Percentiles rank a stretch among this genome's conserved stretches.
Conservation (phyloP, 331 rosid genomes). For the Saraca asoca region DNA sequence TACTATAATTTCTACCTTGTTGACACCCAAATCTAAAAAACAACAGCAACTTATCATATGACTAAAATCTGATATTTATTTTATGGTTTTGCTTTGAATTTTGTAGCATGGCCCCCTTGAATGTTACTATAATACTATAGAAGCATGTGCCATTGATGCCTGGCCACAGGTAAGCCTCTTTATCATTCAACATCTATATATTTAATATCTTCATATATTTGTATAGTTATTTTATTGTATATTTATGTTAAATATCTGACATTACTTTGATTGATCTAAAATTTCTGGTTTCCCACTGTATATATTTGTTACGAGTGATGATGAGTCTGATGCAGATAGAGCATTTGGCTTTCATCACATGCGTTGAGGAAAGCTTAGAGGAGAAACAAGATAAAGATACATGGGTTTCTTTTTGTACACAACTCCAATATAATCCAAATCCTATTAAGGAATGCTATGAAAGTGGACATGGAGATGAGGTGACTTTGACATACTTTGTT, state of each 20-base stretch:
- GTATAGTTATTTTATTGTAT: too few relatives aligned
- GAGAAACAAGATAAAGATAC: neutral
- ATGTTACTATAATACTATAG: slow-evolving; percentile 37
- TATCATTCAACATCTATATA: neutral
- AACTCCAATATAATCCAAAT: slow-evolving; percentile 12
- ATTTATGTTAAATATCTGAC: too few relatives aligned
- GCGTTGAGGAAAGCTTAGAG: slow-evolving; percentile 29
- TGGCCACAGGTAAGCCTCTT: slow-evolving; percentile 29
- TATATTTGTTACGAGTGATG: too few relatives aligned
- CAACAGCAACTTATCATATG: too few relatives aligned
- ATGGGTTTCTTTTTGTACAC: slow-evolving; percentile 31
- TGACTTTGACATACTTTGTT: neutral
- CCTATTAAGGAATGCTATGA: slow-evolving; percentile 23
- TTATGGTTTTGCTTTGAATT: slow-evolving; percentile 6
- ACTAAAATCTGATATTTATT: too few relatives aligned
- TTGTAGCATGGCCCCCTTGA: slow-evolving; percentile 46
- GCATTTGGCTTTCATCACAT: slow-evolving; percentile 32
- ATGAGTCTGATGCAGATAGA: slow-evolving; percentile 22
- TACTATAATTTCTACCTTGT: too few relatives aligned
- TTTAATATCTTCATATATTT: neutral
- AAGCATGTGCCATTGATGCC: slow-evolving; percentile 41
- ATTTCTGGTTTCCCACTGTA: too few relatives aligned
- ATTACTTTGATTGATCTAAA: too few relatives aligned
- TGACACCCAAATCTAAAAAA: too few relatives aligned
- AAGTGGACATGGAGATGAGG: slow-evolving; percentile 36